Conservation (phyloP, 257 asterid genomes). For the Solanum etuberosum region DNA sequence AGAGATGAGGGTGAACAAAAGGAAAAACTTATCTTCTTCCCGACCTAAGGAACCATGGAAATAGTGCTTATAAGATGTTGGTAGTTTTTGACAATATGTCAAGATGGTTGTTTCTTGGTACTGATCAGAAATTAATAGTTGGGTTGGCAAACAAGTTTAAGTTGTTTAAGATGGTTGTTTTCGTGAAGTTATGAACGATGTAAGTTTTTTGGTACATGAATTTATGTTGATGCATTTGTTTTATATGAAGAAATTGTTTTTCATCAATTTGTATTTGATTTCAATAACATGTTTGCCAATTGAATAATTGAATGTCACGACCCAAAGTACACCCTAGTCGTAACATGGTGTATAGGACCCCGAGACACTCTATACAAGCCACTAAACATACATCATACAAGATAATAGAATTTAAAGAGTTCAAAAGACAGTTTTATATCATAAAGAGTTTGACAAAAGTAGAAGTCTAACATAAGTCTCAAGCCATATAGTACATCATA, state of each 20-base stretch:
- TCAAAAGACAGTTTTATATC: too few species aligned
- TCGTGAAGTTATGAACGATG: background rate
- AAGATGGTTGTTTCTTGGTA: background rate
- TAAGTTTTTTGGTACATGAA: background rate
- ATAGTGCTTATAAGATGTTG: background rate
- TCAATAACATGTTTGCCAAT: background rate
- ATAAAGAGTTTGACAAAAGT: too few species aligned
- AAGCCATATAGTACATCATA: too few species aligned
- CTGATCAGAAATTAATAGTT: background rate
- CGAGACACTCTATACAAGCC: too few species aligned
- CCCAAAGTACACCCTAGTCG: too few species aligned
- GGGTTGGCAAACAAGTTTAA: background rate
- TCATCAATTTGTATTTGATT: background rate
- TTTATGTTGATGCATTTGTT: background rate
- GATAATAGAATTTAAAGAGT: too few species aligned
- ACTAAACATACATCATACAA: too few species aligned
- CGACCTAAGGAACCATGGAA: background rate
- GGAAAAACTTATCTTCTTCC: background rate
- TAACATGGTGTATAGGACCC: too few species aligned
- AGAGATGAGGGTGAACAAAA: background rate
- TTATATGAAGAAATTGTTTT: too few species aligned
- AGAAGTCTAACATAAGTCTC: too few species aligned
- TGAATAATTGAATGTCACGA: background rate
- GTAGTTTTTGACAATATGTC: background rate
- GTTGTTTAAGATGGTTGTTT: background rate